Base-by-base conservation (phyloP, 106 monocot genomes). In the Cymbidium sinense region DNA sequence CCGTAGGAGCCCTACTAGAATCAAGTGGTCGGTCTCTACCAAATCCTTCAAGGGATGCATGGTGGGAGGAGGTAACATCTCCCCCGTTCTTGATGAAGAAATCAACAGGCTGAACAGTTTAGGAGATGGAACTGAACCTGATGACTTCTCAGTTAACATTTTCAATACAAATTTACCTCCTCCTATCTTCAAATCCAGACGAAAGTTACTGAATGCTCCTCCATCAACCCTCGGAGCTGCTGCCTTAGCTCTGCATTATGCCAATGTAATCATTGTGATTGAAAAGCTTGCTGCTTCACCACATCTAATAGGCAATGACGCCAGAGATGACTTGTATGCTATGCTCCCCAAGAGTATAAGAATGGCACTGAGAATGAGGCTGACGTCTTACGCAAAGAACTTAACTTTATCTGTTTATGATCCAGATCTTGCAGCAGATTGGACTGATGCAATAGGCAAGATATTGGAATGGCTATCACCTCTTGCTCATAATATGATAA, bases 391-490 rank as follows among this genome's bases (percentile, higher is more conserved):
- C 27, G 82, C 80, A 0, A 85, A 78, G 77, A 79, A 77, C 18
- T 43, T 79, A 39, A 17, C 71, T 7, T 75, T 76, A 9, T 73
- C 70, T 7, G 73, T 83, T 5, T 82, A 52, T 69, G 93, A 93
- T 55, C 84, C 84, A 0, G 77, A 10, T 52, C 85, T 91, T 12
- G 95, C 91, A 0, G 74, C 82, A 6, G 91, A 96, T 54, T 91
- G 93, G 95, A 82, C 77, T 0, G 85, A 65, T 28, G 91, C 93
- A 0, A 8, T 93, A 62, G 33, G 58, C 9, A 81, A 82, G 73
- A 89, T 89, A 35, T 41, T 96, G 73, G 86, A 85, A 13, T 96
- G 95, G 95, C 67, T 96, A 34, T 77, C 86, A 0, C 95, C 95
- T 0, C 90, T 96, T 64, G 95, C 95, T 19, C 86, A 87, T 39